phyloP scores from a whole-genome alignment of 345 rosid genomes.

The Populus deltoides region DNA sequence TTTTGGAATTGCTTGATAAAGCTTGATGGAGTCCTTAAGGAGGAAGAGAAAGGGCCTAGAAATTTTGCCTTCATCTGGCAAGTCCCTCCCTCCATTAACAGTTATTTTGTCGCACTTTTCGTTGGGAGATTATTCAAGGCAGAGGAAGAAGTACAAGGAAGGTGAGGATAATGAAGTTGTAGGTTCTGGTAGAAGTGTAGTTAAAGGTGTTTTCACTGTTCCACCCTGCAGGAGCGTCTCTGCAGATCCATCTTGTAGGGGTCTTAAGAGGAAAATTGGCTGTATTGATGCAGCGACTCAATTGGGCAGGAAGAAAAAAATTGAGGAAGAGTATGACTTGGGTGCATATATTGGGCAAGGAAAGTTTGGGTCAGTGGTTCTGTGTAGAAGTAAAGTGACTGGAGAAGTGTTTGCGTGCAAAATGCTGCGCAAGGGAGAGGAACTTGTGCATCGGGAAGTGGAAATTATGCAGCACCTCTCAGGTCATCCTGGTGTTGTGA shows the following conservation, averaged over 20 bases:
- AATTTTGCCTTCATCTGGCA: background rate
- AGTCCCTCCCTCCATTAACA: background rate
- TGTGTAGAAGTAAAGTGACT: constrained; percentile 13
- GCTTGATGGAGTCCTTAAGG: constrained; percentile 13
- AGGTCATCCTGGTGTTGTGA: constrained; percentile 23
- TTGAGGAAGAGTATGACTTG: constrained; percentile 13
- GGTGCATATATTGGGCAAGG: constrained; percentile 13
- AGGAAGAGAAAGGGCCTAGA: constrained; percentile 20
- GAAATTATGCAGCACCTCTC: constrained; percentile 24
- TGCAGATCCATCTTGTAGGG: constrained; percentile 13
- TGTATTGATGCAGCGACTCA: constrained; percentile 15
- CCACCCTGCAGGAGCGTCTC: constrained; percentile 7
- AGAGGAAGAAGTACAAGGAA: constrained; percentile 15
- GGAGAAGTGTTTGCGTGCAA: constrained; percentile 23
- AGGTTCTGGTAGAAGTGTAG: constrained; percentile 5
- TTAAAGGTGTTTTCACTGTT: constrained; percentile 11
- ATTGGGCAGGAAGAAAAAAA: constrained; percentile 13
- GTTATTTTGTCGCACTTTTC: constrained; percentile 7
- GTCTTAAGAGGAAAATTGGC: constrained; percentile 19
- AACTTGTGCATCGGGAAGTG: constrained; percentile 17
- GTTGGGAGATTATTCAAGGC: constrained; percentile 14
- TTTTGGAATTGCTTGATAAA: background rate
- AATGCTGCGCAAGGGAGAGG: constrained; percentile 13
- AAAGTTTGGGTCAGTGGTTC: constrained; percentile 17
- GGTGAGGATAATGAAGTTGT: constrained; percentile 1